Base-by-base conservation (phyloP, 1,139 yeast genomes). In the Arxiozyma slooffiae region DNA sequence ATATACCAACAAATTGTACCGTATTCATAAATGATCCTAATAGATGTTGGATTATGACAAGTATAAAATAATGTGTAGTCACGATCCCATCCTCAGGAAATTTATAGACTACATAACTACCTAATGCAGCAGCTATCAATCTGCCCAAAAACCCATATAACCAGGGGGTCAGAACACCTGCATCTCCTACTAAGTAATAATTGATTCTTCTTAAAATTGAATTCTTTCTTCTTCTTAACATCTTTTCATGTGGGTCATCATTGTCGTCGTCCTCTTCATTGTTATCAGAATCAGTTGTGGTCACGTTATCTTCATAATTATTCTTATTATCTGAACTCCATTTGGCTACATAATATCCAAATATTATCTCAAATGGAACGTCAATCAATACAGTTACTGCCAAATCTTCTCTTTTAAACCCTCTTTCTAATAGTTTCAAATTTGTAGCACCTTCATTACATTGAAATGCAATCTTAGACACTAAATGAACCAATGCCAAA, bases 381-480 rank as follows among this genome's bases (percentile, higher is more conserved):
- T 92, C 97, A 49, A 94, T 86, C 49, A 92, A 71, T 0, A 92
- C 98, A 0, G 97, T 87, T 17, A 92, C 79, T 1, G 97, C 95
- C 45, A 92, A 74, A 66, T 92, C 97, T 67, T 92, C 98, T 63
- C 90, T 87, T 38, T 94, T 81, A 48, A 92, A 79, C 0, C 99
- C 99, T 63, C 84, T 85, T 65, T 92, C 99, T n/a, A 92, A 72
- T 24, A 94, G 73, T 64, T 90, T 92, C 60, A 92, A 75, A 62
- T 90, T 90, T 1, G 98, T 92, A 23, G 95, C 97, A 4, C 95
- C 90, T 66, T 92, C 99, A 61, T 90, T 92, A 20, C 92, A 95
- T 64, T 90, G 96, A 66, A 92, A 94, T 5, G 96, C 98, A 52
- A 92, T 75, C 65, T 92, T 92, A 39, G 96, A 84, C 17, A 88